A percentile compares a stretch with the other conserved stretches of the same genome.
Evolutionary conservation across 768 basidiomycete species (phyloP).

Genomic region (Pleurotus tuber-regium): DNA sequence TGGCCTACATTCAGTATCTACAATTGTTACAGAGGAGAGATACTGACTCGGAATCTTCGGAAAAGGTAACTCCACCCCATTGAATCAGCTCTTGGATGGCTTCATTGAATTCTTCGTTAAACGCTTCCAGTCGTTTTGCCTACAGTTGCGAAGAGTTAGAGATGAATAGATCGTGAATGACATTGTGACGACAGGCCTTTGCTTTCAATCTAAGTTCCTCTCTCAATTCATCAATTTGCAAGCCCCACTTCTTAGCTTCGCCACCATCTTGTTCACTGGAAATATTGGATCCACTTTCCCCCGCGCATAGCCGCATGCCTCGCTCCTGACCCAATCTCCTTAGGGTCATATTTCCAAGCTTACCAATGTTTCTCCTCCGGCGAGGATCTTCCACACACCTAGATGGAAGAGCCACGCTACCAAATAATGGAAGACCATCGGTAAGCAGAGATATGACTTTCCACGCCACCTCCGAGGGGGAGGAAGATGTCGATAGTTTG

Average conservation of each 20-base stretch:
- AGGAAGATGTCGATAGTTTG: constrained; percentile 37
- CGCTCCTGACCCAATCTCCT: constrained; percentile 58
- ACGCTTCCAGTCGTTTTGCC: constrained; percentile 53
- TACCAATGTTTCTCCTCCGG: constrained; percentile 70
- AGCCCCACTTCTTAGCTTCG: constrained; percentile 77
- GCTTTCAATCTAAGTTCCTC: constrained; percentile 57
- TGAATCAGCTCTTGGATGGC: constrained; percentile 75
- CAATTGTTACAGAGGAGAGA: constrained; percentile 11
- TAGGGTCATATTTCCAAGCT: constrained; percentile 72
- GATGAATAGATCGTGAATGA: constrained; percentile 7
- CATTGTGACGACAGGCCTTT: constrained; percentile 36
- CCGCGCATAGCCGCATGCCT: constrained; percentile 63
- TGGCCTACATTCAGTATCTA: constrained; percentile 14
- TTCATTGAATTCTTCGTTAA: constrained; percentile 75
- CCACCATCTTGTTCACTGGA: constrained; percentile 51
- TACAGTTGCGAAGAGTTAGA: constrained; percentile 23
- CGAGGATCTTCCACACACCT: constrained; percentile 76
- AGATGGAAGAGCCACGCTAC: constrained; percentile 75
- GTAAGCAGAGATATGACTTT: constrained; percentile 42
- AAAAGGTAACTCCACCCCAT: constrained; percentile 71
- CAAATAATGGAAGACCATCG: constrained; percentile 74
- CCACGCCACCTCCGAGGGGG: constrained; percentile 41
- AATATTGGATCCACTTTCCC: constrained; percentile 27
- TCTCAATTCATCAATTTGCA: constrained; percentile 56
- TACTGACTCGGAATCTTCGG: constrained; percentile 63